Percentiles rank a stretch among this genome's conserved stretches.
phyloP scores from a whole-genome alignment of 202 grass and related monocot genomes.

The Elaeis oleifera region DNA sequence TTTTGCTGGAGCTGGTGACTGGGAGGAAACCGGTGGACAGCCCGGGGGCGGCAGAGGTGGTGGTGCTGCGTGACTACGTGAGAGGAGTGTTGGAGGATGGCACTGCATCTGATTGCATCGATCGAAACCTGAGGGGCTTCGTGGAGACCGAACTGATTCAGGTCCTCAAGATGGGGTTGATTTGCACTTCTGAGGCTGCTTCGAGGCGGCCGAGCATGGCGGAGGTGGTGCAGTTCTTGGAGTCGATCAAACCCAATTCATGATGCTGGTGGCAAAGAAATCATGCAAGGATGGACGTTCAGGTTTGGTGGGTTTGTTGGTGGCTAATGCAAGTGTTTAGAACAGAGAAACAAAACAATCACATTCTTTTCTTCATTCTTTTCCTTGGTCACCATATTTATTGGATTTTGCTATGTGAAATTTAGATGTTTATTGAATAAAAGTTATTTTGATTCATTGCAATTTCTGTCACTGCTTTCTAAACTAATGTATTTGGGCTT shows the following conservation, averaged over 20 bases:
- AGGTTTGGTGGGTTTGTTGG: neutral
- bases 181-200: slow-evolving; percentile 78
- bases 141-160: slow-evolving; percentile 82
- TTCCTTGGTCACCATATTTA: slow-evolving; percentile 12
- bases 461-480: neutral
- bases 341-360: slow-evolving; percentile 3
- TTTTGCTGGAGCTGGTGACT: slow-evolving; percentile 87
- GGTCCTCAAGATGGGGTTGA: slow-evolving; percentile 86
- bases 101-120: slow-evolving; percentile 66
- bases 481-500: too few relatives aligned
- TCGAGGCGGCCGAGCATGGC: slow-evolving; percentile 82
- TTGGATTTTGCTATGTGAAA: slow-evolving; percentile 13
- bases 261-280: slow-evolving; percentile 26
- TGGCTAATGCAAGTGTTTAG: slow-evolving; percentile 17
- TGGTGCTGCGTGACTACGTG: slow-evolving; percentile 69
- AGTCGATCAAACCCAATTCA: slow-evolving; percentile 68
- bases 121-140: slow-evolving; percentile 58
- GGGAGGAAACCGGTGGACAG: slow-evolving; percentile 79
- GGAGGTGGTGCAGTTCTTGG: slow-evolving; percentile 97
- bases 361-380: slow-evolving; percentile 50
- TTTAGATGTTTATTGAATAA: slow-evolving; percentile 10
- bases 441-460: slow-evolving; percentile 2
- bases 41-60: slow-evolving; percentile 30
- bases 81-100: slow-evolving; percentile 73
- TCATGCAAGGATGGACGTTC: neutral